Evolutionary conservation across 73 alveolate species (phyloP).

Genomic region (Blepharisma japonicum): DNA sequence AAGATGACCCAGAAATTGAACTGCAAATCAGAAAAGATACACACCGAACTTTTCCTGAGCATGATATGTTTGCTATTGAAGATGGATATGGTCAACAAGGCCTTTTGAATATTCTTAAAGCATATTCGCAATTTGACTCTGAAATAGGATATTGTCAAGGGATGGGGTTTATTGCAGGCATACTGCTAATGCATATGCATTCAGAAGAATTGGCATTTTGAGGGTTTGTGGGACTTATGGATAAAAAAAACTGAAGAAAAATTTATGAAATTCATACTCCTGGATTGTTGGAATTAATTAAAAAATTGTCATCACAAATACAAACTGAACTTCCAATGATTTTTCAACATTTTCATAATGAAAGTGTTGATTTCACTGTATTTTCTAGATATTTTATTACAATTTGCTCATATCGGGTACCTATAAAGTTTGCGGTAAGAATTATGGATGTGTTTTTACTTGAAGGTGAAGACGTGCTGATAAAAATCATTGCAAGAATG

Average conservation of each 20-base stretch:
- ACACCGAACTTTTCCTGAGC: slow-evolving; percentile 21
- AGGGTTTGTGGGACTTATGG: slow-evolving; percentile 34
- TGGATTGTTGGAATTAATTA: not conserved
- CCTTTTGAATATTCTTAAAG: slow-evolving; percentile 41
- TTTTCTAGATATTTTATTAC: not conserved
- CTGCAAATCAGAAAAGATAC: not conserved
- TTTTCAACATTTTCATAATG: not conserved
- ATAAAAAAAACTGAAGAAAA: slow-evolving; percentile 6
- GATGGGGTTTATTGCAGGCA: slow-evolving; percentile 51
- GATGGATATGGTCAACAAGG: slow-evolving; percentile 31
- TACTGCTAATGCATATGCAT: slow-evolving; percentile 36
- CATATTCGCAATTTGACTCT: slow-evolving; percentile 47
- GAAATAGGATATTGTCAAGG: slow-evolving; percentile 60
- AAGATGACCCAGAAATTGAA: not conserved
- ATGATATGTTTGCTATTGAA: not conserved
- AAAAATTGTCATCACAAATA: not conserved
- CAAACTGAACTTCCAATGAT: not conserved
- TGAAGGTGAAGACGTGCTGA: not conserved
- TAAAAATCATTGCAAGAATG: not conserved
- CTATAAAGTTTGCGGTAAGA: not conserved
- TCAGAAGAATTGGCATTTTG: slow-evolving; percentile 49
- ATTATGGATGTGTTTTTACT: slow-evolving; percentile 18
- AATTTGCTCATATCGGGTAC: not conserved
- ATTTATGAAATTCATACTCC: not conserved
- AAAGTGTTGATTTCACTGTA: not conserved